Conservation (phyloP, 2,329 filamentous ascomycete species). For the Monosporascus sp. region DNA sequence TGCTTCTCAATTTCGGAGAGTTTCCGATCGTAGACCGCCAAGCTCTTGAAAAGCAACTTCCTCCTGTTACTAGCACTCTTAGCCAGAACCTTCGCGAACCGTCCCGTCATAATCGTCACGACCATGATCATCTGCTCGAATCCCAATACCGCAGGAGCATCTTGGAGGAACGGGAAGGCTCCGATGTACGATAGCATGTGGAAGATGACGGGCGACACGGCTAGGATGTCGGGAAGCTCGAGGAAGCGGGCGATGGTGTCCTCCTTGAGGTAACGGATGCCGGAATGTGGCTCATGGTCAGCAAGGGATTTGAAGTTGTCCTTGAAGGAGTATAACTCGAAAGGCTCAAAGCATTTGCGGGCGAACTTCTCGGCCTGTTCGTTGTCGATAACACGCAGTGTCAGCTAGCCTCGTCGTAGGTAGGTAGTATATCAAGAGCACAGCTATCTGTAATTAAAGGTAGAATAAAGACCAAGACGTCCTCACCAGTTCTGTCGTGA, state of each 20-base stretch:
- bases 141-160: conserved; percentile 65
- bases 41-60: conserved; percentile 63
- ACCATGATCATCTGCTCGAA: conserved; percentile 68
- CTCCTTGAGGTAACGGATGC: conserved; percentile 62
- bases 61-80: conserved; percentile 52
- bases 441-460: not conserved
- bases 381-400: not conserved
- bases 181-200: conserved; percentile 67
- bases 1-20: conserved; percentile 29
- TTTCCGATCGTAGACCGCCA: conserved; percentile 65
- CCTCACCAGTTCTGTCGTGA: conserved; percentile 46
- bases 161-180: conserved; percentile 66
- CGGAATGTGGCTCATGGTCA: conserved; percentile 49
- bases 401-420: conserved; percentile 1
- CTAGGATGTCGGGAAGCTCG: conserved; percentile 65
- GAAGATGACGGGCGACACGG: conserved; percentile 62
- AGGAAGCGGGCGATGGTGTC: conserved; percentile 67
- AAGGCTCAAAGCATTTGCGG: conserved; percentile 62
- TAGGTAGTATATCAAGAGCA: no score
- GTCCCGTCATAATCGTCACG: conserved; percentile 65
- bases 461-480: conserved; percentile 2
- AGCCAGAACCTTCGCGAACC: conserved; percentile 59
- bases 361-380: conserved; percentile 57
- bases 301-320: conserved; percentile 68
- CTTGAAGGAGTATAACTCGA: conserved; percentile 69